Evolutionary conservation across 305 asterid genomes (phyloP), one percentile per base, ranked within the genome.

Genomic region (Fraxinus greggii): DNA sequence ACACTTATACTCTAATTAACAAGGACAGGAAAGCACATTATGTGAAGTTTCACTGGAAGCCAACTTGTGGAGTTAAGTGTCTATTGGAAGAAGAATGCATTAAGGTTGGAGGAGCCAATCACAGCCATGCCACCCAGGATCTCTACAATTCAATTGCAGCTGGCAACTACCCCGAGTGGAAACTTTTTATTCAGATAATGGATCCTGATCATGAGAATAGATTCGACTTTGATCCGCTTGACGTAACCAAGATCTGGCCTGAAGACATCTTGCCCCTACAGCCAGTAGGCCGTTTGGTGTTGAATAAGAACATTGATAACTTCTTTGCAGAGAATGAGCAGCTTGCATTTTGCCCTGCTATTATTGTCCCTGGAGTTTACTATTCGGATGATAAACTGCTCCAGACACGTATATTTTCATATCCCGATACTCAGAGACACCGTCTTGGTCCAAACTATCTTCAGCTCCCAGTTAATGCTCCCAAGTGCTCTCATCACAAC

Each of bases 1-100:
- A 95, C 88, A 92, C 99, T 23, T 95, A 89, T 80, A 92, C 93
- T 24, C 88, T 95, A 28, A 93, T 95, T 83, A 92, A 90, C 93
- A 95, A 89, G 86, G 93, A 91, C 13, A 97, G 99, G 35, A 95
- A 95, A 86, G 95, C 78, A 36, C 88, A 90, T 76, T 93, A 92
- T 75, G 98, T 95, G 79, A 95, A 95, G 79, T 95, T 95, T 85
- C 98, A 93, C 78, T 95, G 99, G 99, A 95, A 88, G 90, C 99
- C 99, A n/a, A 95, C 99, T 35, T 95, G 98, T 84, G 99, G 97
- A 33, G 95, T 95, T 54, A 95, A 93, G 83, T 88, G 91, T 83
- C 90, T 95, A 56, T 80, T 90, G 84, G 97, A 93, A 13, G 98
- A 92, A 1, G 98, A 95, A 72, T 93, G 95, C 29, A 69, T 90